Evolutionary conservation across 1,284 basidiomycete genomes (phyloP).

Genomic region (Schizophyllum amplum): DNA sequence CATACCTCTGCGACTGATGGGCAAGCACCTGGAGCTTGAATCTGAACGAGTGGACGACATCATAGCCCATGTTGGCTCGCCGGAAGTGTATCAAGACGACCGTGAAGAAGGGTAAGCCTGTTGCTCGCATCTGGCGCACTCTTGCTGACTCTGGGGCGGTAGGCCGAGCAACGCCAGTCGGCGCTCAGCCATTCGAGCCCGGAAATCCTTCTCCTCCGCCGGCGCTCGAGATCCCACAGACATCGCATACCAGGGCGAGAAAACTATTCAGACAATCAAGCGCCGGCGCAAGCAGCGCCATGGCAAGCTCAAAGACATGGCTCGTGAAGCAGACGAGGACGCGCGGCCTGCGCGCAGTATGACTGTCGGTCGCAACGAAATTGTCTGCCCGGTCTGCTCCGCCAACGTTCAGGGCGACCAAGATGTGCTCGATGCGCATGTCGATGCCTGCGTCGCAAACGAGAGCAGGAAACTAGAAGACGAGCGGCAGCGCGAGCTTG

Average conservation of each 20-base stretch:
- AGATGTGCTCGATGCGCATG: constrained; percentile 67
- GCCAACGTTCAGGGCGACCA: constrained; percentile 49
- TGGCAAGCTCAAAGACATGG: constrained; percentile 52
- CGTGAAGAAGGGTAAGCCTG: constrained; percentile 40
- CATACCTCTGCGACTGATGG: constrained; percentile 62
- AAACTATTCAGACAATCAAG: constrained; percentile 49
- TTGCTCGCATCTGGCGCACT: constrained; percentile 3
- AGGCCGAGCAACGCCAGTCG: constrained; percentile 37
- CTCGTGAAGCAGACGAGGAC: constrained; percentile 47
- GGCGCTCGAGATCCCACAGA: constrained; percentile 19
- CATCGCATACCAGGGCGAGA: constrained; percentile 36
- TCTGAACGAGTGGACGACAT: constrained; percentile 59
- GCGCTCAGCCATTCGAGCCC: constrained; percentile 58
- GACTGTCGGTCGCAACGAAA: constrained; percentile 25
- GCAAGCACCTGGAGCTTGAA: constrained; percentile 55
- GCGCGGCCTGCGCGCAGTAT: constrained; percentile 16
- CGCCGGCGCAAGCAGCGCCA: constrained; percentile 59
- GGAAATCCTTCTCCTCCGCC: constrained; percentile 38
- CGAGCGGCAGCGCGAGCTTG: constrained; percentile 22
- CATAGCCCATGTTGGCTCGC: constrained; percentile 50
- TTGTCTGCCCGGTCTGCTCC: constrained; percentile 61
- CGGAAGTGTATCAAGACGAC: constrained; percentile 23
- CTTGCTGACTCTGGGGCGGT: constrained; percentile 13
- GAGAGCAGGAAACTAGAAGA: constrained; percentile 38
- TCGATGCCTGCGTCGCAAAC: constrained; percentile 65